These are phyloP conservation scores for Candida xyloterini DNA, from an alignment of 805 yeast species.

Conservation along the genomic window DNA sequence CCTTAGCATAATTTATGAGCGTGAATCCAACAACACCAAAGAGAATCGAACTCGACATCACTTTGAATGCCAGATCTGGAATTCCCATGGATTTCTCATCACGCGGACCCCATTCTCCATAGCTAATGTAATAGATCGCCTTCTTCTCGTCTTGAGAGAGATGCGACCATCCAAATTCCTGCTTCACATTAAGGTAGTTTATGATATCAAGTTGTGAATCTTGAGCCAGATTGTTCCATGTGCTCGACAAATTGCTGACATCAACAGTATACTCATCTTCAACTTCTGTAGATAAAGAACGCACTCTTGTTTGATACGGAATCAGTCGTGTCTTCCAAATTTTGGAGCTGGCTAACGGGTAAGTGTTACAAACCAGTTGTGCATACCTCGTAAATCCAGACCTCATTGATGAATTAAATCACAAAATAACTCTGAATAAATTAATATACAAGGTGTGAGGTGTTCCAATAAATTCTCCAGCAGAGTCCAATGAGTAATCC, in stretches of 20 bases:
- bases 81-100: conserved; percentile 27
- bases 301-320: neutral
- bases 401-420: neutral
- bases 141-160: conserved; percentile 51
- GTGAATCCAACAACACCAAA: conserved; percentile 36
- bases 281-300: neutral
- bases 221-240: conserved; percentile 34
- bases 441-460: conserved; percentile 6
- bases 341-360: too few relatives aligned
- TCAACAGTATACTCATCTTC: conserved; percentile 33
- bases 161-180: conserved; percentile 36
- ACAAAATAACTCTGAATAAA: neutral
- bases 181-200: conserved; percentile 35
- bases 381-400: neutral
- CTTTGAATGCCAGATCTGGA: conserved; percentile 33
- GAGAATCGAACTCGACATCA: conserved; percentile 32
- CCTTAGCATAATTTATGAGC: conserved; percentile 31
- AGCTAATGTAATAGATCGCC: conserved; percentile 56
- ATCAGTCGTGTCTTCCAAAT: too few relatives aligned
- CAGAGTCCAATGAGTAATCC: conserved; percentile 14
- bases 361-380: neutral
- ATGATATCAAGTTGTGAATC: conserved; percentile 37
- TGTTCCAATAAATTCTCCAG: conserved; percentile 19
- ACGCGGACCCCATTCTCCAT: conserved; percentile 66
- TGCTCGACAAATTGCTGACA: conserved; percentile 27